Evolutionary conservation across 2,329 filamentous ascomycete genomes (phyloP).

Genomic region (Pseudocercospora musae): DNA sequence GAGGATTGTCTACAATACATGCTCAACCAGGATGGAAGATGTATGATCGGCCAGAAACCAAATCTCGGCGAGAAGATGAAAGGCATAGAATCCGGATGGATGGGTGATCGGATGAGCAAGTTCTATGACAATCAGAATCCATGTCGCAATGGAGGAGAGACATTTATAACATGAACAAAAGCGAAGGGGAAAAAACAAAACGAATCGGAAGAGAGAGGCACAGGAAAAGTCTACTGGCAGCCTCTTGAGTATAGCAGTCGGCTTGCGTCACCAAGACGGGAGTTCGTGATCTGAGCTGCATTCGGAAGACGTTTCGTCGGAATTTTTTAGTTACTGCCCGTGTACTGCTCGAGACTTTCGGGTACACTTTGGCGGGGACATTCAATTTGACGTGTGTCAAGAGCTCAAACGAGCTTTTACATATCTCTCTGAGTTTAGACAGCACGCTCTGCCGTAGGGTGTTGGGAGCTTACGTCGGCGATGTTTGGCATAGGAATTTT

Average conservation of each 20-base stretch:
- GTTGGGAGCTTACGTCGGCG: no score
- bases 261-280: background rate
- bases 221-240: background rate
- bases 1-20: constrained; percentile 24
- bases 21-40: constrained; percentile 14
- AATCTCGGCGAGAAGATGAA: constrained; percentile 20
- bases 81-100: constrained; percentile 26
- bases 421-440: no score
- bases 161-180: background rate
- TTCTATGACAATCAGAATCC: background rate
- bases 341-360: background rate
- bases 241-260: background rate
- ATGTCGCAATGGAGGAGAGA: background rate
- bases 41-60: constrained; percentile 15
- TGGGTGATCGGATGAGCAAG: background rate
- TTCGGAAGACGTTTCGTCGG: background rate
- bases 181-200: background rate
- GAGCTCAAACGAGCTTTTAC: no score
- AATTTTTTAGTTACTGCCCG: background rate
- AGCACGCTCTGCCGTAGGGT: background rate
- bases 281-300: background rate
- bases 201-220: background rate
- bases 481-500: no score
- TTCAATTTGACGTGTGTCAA: background rate
- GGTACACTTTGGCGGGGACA: background rate